phyloP scores from a whole-genome alignment of 192 early-diverging fungal genomes.

The Backusella parvicylindrica region DNA sequence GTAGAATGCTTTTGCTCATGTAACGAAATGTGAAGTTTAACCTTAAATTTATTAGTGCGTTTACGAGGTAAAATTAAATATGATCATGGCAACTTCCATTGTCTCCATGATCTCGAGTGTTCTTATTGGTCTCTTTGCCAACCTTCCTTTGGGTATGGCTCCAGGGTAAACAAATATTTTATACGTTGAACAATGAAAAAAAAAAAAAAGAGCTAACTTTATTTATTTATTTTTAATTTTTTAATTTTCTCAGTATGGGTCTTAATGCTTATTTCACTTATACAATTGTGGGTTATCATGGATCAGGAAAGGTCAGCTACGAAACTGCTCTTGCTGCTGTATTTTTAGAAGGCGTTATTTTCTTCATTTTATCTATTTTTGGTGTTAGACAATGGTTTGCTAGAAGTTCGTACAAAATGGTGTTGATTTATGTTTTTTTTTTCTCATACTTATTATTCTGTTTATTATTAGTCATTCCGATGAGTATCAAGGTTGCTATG shows the following conservation, averaged over 20 bases:
- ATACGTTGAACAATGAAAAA: neutral
- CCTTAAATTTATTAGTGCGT: slow-evolving; percentile 38
- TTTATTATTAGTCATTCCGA: slow-evolving; percentile 46
- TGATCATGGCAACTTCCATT: slow-evolving; percentile 72
- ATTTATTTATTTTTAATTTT: neutral
- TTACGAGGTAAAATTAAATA: slow-evolving; percentile 56
- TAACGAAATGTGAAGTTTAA: neutral
- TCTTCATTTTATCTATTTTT: slow-evolving; percentile 70
- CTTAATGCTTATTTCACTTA: slow-evolving; percentile 83
- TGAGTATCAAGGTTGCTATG: slow-evolving; percentile 68
- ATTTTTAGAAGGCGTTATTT: slow-evolving; percentile 78
- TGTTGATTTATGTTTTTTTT: neutral
- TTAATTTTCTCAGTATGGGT: slow-evolving; percentile 51
- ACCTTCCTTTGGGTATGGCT: slow-evolving; percentile 76
- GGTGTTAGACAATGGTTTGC: slow-evolving; percentile 79
- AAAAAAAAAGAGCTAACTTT: neutral
- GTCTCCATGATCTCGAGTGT: slow-evolving; percentile 60
- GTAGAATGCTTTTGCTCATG: neutral
- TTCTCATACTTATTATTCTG: neutral
- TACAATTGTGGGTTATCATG: slow-evolving; percentile 73
- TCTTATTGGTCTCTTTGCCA: slow-evolving; percentile 66
- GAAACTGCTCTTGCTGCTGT: slow-evolving; percentile 68
- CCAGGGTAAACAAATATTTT: slow-evolving; percentile 49
- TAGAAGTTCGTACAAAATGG: slow-evolving; percentile 9
- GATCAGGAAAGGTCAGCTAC: slow-evolving; percentile 65